Evolutionary conservation across 495 filamentous ascomycete species (phyloP).

Genomic region (Diplogelasinospora grovesii): DNA sequence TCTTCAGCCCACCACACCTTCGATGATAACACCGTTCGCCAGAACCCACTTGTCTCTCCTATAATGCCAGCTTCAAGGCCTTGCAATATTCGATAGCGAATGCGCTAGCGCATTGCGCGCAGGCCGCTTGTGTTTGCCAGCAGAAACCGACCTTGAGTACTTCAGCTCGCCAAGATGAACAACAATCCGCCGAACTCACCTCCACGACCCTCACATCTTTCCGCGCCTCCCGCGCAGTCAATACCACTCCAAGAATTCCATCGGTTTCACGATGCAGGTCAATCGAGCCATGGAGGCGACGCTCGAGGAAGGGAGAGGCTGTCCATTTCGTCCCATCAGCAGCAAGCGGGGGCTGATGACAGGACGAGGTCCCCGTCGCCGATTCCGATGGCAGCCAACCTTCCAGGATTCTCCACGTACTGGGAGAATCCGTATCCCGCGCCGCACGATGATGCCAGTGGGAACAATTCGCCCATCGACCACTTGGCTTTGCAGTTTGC

Average conservation of each 20-base stretch:
- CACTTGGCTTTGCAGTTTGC: constrained; percentile 41
- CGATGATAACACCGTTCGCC: too few species aligned
- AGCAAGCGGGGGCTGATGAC: constrained; percentile 24
- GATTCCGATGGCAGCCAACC: constrained; percentile 34
- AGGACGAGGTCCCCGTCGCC: constrained; percentile 22
- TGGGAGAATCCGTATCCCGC: constrained; percentile 36
- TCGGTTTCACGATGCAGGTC: constrained; percentile 45
- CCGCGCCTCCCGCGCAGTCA: constrained; percentile 49
- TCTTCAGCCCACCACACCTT: too few species aligned
- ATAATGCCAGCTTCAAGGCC: constrained; percentile 15
- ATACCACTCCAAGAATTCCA: constrained; percentile 83
- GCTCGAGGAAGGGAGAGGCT: constrained; percentile 21
- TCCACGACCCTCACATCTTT: constrained; percentile 19
- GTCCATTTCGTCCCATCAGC: constrained; percentile 25
- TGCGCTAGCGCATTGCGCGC: constrained; percentile 24
- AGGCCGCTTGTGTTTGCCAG: constrained; percentile 3
- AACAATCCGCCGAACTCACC: constrained; percentile 23
- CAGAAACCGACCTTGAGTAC: neutral
- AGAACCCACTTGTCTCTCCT: constrained; percentile 9
- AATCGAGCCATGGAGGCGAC: constrained; percentile 16
- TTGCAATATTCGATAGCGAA: constrained; percentile 10
- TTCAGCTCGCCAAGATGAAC: constrained; percentile 15
- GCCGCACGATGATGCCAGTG: constrained; percentile 22
- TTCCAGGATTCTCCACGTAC: constrained; percentile 39
- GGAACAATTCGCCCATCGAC: constrained; percentile 38